These are phyloP conservation scores for Plasmodium cynomolgi DNA, from an alignment of 169 alveolate genomes.

Conservation along the genomic window DNA sequence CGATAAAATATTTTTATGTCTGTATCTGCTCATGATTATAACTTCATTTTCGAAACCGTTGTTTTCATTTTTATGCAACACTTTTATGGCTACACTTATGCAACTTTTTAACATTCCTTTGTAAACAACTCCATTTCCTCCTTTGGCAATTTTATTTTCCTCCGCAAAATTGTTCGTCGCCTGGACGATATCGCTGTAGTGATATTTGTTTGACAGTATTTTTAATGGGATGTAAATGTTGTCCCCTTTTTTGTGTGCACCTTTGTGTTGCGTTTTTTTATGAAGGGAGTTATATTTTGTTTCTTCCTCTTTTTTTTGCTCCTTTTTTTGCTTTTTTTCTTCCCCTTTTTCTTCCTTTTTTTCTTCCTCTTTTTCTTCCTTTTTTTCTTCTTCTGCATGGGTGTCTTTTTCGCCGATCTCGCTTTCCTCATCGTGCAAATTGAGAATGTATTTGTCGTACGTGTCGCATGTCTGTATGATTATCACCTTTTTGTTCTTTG, in stretches of 20 bases:
- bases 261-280: not conserved
- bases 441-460: conserved; percentile 44
- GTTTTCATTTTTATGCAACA: conserved; percentile 61
- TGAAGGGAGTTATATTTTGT: not conserved
- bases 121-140: conserved; percentile 68
- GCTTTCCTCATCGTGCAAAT: conserved; percentile 55
- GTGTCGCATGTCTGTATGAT: conserved; percentile 52
- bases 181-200: conserved; percentile 34
- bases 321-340: not conserved
- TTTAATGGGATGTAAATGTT: conserved; percentile 44
- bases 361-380: too few species aligned
- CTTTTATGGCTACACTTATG: conserved; percentile 62
- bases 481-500: conserved; percentile 2
- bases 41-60: conserved; percentile 73
- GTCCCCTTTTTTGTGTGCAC: conserved; percentile 11
- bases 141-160: conserved; percentile 59
- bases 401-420: not conserved
- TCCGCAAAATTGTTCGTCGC: conserved; percentile 71
- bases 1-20: conserved; percentile 72
- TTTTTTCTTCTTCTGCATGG: not conserved
- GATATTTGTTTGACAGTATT: conserved; percentile 47
- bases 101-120: conserved; percentile 65
- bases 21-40: conserved; percentile 68
- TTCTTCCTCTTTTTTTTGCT: not conserved
- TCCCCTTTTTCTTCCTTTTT: too few species aligned